Percentiles rank a stretch among this genome's conserved stretches.
Conservation (phyloP, 345 rosid species). For the Iberis pinnata region DNA sequence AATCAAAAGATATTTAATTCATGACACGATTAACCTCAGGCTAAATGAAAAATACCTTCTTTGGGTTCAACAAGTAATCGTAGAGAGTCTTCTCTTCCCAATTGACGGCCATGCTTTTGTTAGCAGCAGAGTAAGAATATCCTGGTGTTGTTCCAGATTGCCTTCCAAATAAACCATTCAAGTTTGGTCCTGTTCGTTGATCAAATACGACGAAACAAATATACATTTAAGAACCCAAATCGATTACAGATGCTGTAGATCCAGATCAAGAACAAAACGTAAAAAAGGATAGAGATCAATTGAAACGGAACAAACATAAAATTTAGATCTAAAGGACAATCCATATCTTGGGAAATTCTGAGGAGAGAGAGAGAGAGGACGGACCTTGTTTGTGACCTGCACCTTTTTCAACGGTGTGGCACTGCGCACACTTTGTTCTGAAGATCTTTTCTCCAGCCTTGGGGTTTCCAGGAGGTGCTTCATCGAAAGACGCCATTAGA, state of each 20-base stretch:
- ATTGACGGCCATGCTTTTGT: slow-evolving; percentile 71
- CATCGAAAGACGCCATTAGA: slow-evolving; percentile 76
- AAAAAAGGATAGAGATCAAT: not conserved
- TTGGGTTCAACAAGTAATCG: slow-evolving; percentile 78
- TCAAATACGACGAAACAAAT: not conserved
- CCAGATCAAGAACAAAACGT: not conserved
- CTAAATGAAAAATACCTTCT: slow-evolving; percentile 43
- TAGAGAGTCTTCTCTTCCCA: slow-evolving; percentile 77
- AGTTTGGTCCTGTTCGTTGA: slow-evolving; percentile 54
- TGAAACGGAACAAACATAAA: not conserved
- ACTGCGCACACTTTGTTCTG: slow-evolving; percentile 53
- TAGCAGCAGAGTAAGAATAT: slow-evolving; percentile 79
- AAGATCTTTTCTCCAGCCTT: slow-evolving; percentile 82
- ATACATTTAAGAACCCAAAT: not conserved
- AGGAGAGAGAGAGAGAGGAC: not conserved
- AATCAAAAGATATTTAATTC: too few species aligned
- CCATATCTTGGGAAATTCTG: not conserved
- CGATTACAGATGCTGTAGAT: slow-evolving; percentile 1
- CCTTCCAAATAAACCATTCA: slow-evolving; percentile 81
- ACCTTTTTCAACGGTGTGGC: slow-evolving; percentile 80
- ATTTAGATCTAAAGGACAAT: not conserved
- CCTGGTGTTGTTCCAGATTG: slow-evolving; percentile 77
- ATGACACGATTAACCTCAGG: not conserved
- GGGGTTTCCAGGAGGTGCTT: slow-evolving; percentile 76
- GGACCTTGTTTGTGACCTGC: slow-evolving; percentile 97